Base-by-base conservation (phyloP, 257 asterid genomes). In the Phtheirospermum japonicum region DNA sequence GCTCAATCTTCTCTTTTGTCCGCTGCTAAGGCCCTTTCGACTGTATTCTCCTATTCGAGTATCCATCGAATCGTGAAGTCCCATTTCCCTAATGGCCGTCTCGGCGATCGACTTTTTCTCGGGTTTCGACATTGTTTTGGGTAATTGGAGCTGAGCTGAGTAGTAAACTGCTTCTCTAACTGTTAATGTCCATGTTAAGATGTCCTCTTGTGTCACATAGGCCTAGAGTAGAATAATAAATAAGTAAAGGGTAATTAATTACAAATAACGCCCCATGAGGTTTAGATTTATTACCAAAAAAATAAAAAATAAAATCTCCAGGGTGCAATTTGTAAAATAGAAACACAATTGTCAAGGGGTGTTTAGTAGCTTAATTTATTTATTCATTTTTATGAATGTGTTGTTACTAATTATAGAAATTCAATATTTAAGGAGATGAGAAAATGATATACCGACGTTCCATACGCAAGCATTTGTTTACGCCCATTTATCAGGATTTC, bases 1-100 rank as follows among this genome's bases (percentile, higher is more conserved):
- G 80, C 90, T 83, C 5, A 82, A 80, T 77, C 88, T 75, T 68
- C 94, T 77, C 39, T 70, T 77, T 13, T 82, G 86, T 5, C 90
- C 94, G 18, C 75, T 73, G 4, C 90, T 85, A 0, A 85, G 74
- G 4, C 94, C 89, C 50, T 82, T 85, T 39, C 71, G 65, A 5
- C 83, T 86, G 61, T 59, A 77, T 9, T 70, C 85, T 5, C 88
- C 82, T 2, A 84, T 81, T 64, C 82, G 73, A 0, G 85, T 84
- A 23, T 79, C 83, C 32, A 73, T 5, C 4, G 85, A 73, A 52
- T 70, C 79, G 5, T 79, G 82, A 53, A 83, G 64, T 6, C 87
- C 90, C 90, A 83, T 81, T 45, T 80, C 90, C 60, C 66, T 66
- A 4, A 79, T 76, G 4, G 78, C 76, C 68, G 40, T 76, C 66